A percentile compares a stretch with the other conserved stretches of the same genome.
phyloP scores from a whole-genome alignment of 2,329 filamentous ascomycete species.

The Dothideomycetes sp. region DNA sequence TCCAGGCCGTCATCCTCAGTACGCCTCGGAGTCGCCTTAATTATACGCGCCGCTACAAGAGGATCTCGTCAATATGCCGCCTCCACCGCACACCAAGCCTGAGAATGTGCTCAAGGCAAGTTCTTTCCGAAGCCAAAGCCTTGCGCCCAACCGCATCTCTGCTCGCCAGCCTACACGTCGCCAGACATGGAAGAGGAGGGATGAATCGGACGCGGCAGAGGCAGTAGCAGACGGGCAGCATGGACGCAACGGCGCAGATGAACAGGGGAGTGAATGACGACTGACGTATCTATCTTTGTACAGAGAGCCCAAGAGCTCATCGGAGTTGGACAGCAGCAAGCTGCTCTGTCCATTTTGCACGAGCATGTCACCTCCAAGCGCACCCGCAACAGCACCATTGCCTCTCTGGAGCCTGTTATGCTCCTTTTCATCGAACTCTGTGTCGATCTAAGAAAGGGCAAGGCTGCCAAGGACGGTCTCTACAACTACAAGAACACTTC shows the following conservation, averaged over 20 bases:
- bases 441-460: constrained; percentile 95
- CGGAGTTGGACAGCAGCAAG: constrained; percentile 85
- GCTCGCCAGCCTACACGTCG: neutral
- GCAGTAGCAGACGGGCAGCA: neutral
- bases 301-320: constrained; percentile 94
- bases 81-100: constrained; percentile 91
- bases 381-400: constrained; percentile 93
- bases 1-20: neutral
- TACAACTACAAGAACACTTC: constrained; percentile 99
- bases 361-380: constrained; percentile 99
- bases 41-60: constrained; percentile 4
- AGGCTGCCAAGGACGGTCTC: constrained; percentile 94
- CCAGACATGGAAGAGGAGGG: neutral
- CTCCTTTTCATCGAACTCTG: constrained; percentile 92
- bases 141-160: no score
- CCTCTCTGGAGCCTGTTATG: constrained; percentile 95
- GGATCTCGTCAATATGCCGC: constrained; percentile 58
- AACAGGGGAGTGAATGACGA: no score
- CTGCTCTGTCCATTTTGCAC: constrained; percentile 88
- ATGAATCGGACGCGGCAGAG: neutral
- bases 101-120: constrained; percentile 90
- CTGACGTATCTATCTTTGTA: constrained; percentile 6
- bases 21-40: neutral
- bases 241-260: neutral
- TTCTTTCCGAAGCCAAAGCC: no score